Percentiles rank a stretch among this genome's conserved stretches.
Conservation (phyloP, 1,284 basidiomycete genomes). For the Pulchroboletus neoregius region DNA sequence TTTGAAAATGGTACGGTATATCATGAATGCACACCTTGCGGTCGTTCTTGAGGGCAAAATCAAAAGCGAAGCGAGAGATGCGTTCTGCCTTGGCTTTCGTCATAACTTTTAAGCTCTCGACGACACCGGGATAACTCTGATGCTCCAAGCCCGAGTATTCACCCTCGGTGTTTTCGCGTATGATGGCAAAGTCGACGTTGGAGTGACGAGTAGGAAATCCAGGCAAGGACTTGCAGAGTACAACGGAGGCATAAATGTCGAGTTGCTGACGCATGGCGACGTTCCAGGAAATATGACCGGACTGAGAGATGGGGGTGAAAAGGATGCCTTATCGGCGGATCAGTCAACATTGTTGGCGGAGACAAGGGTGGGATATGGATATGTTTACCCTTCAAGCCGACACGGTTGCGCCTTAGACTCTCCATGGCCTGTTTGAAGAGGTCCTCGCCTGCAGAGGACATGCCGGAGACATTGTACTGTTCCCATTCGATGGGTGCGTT, state of each 20-base stretch:
- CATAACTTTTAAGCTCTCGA: slow-evolving; percentile 97
- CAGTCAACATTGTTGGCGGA: neutral
- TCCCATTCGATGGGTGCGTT: slow-evolving; percentile 99
- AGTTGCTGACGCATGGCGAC: slow-evolving; percentile 99
- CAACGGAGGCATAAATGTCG: slow-evolving; percentile 98
- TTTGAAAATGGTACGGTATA: neutral
- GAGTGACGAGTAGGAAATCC: slow-evolving; percentile 95
- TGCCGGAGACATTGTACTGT: slow-evolving; percentile 96
- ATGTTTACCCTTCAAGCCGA: slow-evolving; percentile 88
- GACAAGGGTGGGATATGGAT: neutral
- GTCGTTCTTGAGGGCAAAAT: slow-evolving; percentile 98
- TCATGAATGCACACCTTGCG: slow-evolving; percentile 65
- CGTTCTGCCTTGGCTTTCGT: slow-evolving; percentile 95
- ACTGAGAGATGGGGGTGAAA: slow-evolving; percentile 96
- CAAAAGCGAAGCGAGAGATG: slow-evolving; percentile 96
- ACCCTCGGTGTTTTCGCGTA: slow-evolving; percentile 99
- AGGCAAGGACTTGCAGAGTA: slow-evolving; percentile 97
- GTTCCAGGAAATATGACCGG: slow-evolving; percentile 99
- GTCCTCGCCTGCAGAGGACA: slow-evolving; percentile 90
- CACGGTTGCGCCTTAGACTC: slow-evolving; percentile 93
- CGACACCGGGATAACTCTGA: slow-evolving; percentile 97
- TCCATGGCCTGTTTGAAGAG: slow-evolving; percentile 99
- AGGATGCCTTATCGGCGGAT: slow-evolving; percentile 72
- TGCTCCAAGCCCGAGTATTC: slow-evolving; percentile 99
- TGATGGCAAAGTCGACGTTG: slow-evolving; percentile 98